Base-by-base conservation (phyloP, 2,329 filamentous ascomycete genomes). In the Colletotrichum sp. region DNA sequence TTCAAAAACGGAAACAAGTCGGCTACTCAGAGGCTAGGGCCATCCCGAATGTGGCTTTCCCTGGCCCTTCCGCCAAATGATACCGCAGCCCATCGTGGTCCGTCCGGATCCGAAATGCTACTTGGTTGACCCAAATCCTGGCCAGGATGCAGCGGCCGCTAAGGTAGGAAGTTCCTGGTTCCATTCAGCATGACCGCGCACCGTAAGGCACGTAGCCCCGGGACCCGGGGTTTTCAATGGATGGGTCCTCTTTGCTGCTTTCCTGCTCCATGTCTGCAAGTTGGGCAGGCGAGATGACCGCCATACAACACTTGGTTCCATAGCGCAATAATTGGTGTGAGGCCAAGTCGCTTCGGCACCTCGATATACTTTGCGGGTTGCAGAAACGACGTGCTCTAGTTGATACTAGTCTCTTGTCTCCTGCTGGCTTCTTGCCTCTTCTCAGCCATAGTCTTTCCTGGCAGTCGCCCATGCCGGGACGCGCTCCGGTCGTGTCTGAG, bases 61-160 rank as follows among this genome's bases (percentile, higher is more conserved):
- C 26, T 21, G 13, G 34, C n/a, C n/a, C 30, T 69, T n/a, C 21
- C n/a, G 44, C 12, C 21, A 26, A 34, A 49, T 21, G 52, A 18
- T 24, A 30, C 55, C 2, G 55, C 55, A 57, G 28, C 9, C 39
- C 59, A 15, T 71, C 30, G 59, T 55, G 62, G n/a, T 71, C 52
- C 36, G 39, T 16, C 63, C 63, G 55, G 63, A 68, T 44, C 63
- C 73, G 69, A 72, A 32, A 67, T 28, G 62, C 1, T 10, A 57
- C 39, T 30, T 18, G 32, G 63, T 15, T 30, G 55, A 64, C 32
- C 69, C 69, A 72, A 63, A 68, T 24, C 55, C 34, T 59, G 63
- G 26, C 57, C 24, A 63, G 57, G 28, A 57, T 72, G 63, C 72
- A 71, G 72, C 72, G 72, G 72, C 69, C 62, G 73, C 73, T 75